Evolutionary conservation across 352 stramenopile species (phyloP).

Genomic region (Pythium scleroteichum): DNA sequence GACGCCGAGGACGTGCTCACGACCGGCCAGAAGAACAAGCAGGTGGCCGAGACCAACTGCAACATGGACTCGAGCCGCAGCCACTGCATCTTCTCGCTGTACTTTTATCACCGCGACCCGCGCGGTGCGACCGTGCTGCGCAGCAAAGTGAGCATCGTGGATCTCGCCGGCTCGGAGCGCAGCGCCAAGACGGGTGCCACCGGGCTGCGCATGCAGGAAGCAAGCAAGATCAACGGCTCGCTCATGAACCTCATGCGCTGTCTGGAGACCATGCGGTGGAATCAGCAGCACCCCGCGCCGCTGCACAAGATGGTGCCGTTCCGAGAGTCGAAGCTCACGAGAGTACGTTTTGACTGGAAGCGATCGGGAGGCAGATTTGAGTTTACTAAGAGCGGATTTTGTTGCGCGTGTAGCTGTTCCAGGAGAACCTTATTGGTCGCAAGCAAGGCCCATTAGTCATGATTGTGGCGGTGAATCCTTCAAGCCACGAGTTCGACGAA

Average conservation of each 20-base stretch:
- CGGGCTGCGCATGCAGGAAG: constrained; percentile 93
- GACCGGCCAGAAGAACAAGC: constrained; percentile 64
- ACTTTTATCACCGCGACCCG: constrained; percentile 57
- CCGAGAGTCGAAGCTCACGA: constrained; percentile 96
- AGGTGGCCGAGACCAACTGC: constrained; percentile 87
- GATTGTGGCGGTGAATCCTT: constrained; percentile 97
- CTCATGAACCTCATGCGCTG: constrained; percentile 98
- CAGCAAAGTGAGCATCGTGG: constrained; percentile 92
- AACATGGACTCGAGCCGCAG: constrained; percentile 91
- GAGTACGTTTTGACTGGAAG: constrained; percentile 31
- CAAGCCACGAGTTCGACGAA: constrained; percentile 94
- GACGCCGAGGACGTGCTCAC: constrained; percentile 78
- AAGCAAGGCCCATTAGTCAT: constrained; percentile 91
- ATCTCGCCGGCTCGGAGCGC: constrained; percentile 90
- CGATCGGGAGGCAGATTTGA: too few species aligned
- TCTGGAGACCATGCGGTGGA: constrained; percentile 93
- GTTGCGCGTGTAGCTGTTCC: constrained; percentile 82
- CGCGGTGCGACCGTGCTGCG: constrained; percentile 25
- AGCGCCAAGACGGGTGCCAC: constrained; percentile 79
- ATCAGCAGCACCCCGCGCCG: constrained; percentile 75
- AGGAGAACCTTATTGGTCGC: constrained; percentile 90
- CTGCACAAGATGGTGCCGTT: constrained; percentile 95
- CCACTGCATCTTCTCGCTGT: constrained; percentile 90
- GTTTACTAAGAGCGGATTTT: neutral
- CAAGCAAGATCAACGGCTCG: constrained; percentile 98